Conservation (phyloP, 495 filamentous ascomycete genomes). For the Lasiosphaeria ovina region DNA sequence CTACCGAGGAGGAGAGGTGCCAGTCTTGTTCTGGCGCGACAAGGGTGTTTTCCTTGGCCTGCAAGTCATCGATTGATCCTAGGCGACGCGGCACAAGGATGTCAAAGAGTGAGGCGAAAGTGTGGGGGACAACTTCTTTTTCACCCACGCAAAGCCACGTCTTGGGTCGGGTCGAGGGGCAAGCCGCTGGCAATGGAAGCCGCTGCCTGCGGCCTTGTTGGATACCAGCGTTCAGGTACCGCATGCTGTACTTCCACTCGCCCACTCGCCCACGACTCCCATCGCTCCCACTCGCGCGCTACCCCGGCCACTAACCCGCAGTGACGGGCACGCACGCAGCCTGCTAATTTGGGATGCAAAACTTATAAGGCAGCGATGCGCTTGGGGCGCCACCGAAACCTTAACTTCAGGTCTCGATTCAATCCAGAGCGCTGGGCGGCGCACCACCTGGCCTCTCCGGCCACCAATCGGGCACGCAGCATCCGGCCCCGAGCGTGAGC, state of each 20-base stretch:
- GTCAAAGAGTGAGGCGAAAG: not conserved
- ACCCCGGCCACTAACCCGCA: not conserved
- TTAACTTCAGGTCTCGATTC: not conserved
- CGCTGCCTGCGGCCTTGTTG: no score
- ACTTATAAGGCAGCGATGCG: not conserved
- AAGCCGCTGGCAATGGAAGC: no score
- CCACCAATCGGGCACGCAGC: no score
- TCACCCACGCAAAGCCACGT: not conserved
- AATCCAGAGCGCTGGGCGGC: constrained; percentile 3
- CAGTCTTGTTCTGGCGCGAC: not conserved
- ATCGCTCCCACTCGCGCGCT: not conserved
- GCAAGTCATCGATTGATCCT: constrained; percentile 4
- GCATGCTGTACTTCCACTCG: no score
- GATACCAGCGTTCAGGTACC: no score
- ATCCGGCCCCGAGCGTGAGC: no score
- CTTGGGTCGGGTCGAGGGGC: no score
- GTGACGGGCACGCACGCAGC: not conserved
- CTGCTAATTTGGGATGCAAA: not conserved
- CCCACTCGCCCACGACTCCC: no score
- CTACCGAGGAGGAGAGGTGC: no score
- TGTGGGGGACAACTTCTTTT: not conserved
- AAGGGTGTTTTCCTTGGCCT: not conserved
- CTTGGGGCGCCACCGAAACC: not conserved
- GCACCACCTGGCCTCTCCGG: no score
- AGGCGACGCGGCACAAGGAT: not conserved